Evolutionary conservation across 129 eudicot species (phyloP).

Genomic region (Kitagawia praeruptora): DNA sequence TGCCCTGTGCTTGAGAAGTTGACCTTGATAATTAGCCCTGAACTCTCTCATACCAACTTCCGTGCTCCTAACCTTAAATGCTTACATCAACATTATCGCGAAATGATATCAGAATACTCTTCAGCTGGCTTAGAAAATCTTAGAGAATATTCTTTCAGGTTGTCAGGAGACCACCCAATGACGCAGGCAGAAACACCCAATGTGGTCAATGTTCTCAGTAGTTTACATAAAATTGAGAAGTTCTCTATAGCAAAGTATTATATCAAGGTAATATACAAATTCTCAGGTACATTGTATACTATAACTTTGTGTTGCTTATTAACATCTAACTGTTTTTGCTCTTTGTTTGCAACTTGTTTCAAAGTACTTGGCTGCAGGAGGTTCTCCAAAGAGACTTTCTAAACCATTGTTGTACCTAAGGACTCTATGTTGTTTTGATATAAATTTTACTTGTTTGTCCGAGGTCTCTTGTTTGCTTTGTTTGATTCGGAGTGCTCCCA

Average conservation of each 20-base stretch:
- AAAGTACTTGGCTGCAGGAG: background rate
- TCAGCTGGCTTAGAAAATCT: background rate
- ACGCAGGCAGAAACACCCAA: background rate
- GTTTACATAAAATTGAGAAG: background rate
- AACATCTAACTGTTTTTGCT: background rate
- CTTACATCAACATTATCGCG: background rate
- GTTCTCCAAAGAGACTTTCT: background rate
- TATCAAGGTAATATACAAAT: background rate
- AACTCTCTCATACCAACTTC: background rate
- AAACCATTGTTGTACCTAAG: background rate
- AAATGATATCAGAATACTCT: too few species aligned
- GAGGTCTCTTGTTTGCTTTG: constrained; percentile 1
- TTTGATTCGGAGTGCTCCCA: background rate
- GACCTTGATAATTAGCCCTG: background rate
- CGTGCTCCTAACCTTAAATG: background rate
- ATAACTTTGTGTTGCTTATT: background rate
- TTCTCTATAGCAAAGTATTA: background rate
- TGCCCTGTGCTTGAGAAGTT: background rate
- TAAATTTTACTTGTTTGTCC: background rate
- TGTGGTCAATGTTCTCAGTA: background rate
- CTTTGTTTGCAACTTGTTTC: background rate
- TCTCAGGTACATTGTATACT: background rate
- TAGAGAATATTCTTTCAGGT: background rate
- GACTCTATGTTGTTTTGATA: background rate
- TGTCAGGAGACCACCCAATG: background rate